Conservation (phyloP, 305 asterid genomes). For the Solanum hybrid region DNA sequence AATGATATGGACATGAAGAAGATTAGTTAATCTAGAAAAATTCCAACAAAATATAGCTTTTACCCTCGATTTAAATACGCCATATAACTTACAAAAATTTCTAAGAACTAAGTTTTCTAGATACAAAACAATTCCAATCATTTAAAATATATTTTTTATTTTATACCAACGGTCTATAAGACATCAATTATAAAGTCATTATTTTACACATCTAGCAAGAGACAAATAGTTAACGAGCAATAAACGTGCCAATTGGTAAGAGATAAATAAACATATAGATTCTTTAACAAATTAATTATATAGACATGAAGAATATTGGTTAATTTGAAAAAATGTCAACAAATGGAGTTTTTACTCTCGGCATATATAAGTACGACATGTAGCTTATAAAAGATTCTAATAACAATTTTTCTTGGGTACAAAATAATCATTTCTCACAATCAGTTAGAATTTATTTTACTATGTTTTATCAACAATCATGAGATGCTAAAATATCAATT, state of each 20-base stretch:
- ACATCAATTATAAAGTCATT: background rate
- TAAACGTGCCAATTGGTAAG: background rate
- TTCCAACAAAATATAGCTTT: background rate
- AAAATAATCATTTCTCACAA: background rate
- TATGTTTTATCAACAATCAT: background rate
- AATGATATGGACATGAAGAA: too few relatives aligned
- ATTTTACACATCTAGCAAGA: background rate
- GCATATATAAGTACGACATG: background rate
- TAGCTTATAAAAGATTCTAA: background rate
- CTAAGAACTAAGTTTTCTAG: too few relatives aligned
- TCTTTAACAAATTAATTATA: background rate
- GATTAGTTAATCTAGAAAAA: background rate
- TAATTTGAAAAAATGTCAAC: background rate
- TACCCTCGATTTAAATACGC: accelerated
- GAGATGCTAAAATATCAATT: background rate
- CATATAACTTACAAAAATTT: too few relatives aligned
- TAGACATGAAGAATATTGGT: background rate
- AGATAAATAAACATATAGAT: too few relatives aligned
- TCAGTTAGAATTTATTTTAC: background rate
- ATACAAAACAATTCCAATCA: background rate
- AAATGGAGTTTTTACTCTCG: background rate
- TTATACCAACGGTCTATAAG: background rate
- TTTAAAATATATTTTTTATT: too few relatives aligned
- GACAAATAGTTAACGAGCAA: background rate
- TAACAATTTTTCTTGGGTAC: background rate